Base-by-base conservation (phyloP, 2,329 filamentous ascomycete genomes). In the Zopfia rhizophila region DNA sequence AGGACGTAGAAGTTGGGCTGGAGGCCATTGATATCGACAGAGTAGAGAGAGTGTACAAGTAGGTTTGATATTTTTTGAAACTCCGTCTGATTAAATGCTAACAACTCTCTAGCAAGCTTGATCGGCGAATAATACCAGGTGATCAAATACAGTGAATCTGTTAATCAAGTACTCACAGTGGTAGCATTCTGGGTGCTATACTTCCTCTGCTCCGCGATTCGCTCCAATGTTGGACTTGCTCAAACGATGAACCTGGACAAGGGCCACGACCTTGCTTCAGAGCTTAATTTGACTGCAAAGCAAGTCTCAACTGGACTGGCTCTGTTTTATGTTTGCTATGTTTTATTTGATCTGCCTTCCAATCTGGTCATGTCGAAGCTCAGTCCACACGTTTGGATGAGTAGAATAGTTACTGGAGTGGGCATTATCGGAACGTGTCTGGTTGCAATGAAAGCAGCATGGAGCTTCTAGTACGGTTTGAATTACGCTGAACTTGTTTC, bases 251-350 rank as follows among this genome's bases (percentile, higher is more conserved):
- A 96, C 73, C 73, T 68, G 21, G 73, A 80, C 13, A 73, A 81
- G 29, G 80, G 82, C 23, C 90, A 96, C 66, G 87, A 94, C 65
- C 83, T 96, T n/a, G 82, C 82, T 57, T 82, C 83, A 2, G 81
- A 88, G 25, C 81, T 96, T 38, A 67, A 84, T 48, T 76, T 96
- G 55, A 85, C 84, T 0, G 73, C 86, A 7, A 89, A 88, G 60
- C 87, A 96, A 71, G 86, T 91, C 12, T 95, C 91, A 0, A 92
- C 89, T 0, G 90, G 89, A 36, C 77, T 96, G 27, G 90, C 91
- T 3, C 79, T 96, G 12, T 96, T 96, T 77, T 96, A 96, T 68
- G 91, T 96, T 51, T 87, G 90, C 65, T 96, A 96, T 72, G 91
- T 96, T 49, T 73, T 96, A 41, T 95, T 96, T 61, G 91, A 96